Base-by-base conservation (phyloP, 2,329 filamentous ascomycete species). In the Dactylonectria estremocensis region DNA sequence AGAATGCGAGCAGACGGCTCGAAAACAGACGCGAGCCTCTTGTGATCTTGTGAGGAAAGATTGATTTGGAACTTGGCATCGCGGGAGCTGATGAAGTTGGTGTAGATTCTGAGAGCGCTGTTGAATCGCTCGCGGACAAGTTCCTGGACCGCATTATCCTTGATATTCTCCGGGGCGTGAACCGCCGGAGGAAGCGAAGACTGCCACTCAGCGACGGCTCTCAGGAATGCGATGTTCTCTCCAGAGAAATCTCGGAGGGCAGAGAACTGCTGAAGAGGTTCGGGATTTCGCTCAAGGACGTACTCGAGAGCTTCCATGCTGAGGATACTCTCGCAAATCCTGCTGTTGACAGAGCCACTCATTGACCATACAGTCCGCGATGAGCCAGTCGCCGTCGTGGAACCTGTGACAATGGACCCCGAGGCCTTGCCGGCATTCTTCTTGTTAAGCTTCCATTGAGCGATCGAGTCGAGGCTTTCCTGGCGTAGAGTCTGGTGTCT, bases 211-310 rank as follows among this genome's bases (percentile, higher is more conserved):
- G 84, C 81, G 8, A 92, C 86, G 45, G 84, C 82, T 9, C 85
- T 87, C 6, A 93, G 79, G 77, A 93, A 93, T 52, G 90, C 87
- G 53, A 75, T 90, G 75, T 93, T 93, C 77, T 93, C 91, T 14
- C 90, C 90, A 0, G 90, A 92, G 75, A 93, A 92, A 72, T 93
- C 91, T 37, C 87, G 85, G 1, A 88, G 82, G 0, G 90, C 90
- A 0, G 91, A 90, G 76, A 91, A 93, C 59, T 89, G 80, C 63
- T 91, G 88, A 0, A 93, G 83, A 0, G 88, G 88, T 4, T 85
- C 82, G 0, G 89, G 87, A 74, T 91, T 90, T 55, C 85, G 83
- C 61, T 85, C 81, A 0, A 93, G 82, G 4, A 89, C 88, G 66
- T 88, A 83, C 69, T 93, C 90, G 2, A 75, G 73, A 3, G 74